Base-by-base conservation (phyloP, 768 basidiomycete species). In the Naganishia vaughanmartiniae region DNA sequence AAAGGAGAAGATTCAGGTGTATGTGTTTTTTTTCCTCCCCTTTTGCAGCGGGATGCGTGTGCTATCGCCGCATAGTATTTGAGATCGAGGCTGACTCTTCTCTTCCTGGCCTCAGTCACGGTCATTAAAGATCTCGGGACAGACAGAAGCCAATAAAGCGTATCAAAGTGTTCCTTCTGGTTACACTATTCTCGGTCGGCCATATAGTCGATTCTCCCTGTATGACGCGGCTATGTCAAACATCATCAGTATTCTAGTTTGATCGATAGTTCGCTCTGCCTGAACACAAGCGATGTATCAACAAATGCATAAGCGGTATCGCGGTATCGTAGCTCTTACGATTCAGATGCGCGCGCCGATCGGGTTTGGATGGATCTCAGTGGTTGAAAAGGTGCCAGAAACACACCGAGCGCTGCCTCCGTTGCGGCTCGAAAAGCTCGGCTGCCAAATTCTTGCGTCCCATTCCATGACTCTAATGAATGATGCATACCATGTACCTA, bases 1-100 rank as follows among this genome's bases (percentile, higher is more conserved):
- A 36, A 82, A 82, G 79, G 80, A 80, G 73, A 72, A 72, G 69
- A 77, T 81, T 67, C 78, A 79, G 57, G 72, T 81, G 79, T 80
- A 42, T 2, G 69, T 60, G 9, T 51, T 21, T 2, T 33, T 28
- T 9, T 39, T 17, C 28, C 14, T 31, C 11, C 7, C 33, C 11
- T 14, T n/a, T n/a, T n/a, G n/a, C n/a, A n/a, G n/a, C 15, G 55
- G 30, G 21, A 45, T 24, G 9, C 4, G 5, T 42, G 9, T 51
- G n/a, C 21, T n/a, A 51, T 4, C 21, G 4, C 48, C 1, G 24
- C 48, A 7, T 12, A 51, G 7, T 7, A n/a, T 51, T 24, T 6
- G n/a, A 24, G 48, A 51, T n/a, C 21, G 7, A 51, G 4, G 67
- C 56, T 69, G 67, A 69, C n/a, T 24, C 14, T 51, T 24, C 12